Evolutionary conservation across 129 eudicot species (phyloP), one percentile per base, ranked within the genome.

Genomic region (Glebionis coronaria): DNA sequence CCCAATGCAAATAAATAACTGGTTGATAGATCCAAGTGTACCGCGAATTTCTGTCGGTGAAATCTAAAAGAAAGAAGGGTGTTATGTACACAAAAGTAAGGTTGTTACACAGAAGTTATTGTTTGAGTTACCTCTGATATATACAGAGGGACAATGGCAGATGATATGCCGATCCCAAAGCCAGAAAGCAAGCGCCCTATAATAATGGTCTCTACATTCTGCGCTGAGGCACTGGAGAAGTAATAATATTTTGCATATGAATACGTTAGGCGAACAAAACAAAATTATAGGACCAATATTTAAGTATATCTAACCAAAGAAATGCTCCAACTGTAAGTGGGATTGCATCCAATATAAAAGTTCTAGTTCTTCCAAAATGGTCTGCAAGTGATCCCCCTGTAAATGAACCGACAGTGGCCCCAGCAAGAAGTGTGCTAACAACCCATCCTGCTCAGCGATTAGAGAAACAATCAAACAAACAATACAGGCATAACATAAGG

Each of bases 31-130:
- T 65, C 98, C 98, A 72, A 93, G 98, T 42, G 97, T 90, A 67
- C 98, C 98, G 12, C 98, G 86, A 52, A 88, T 93, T 77, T 93
- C 98, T 42, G 98, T 93, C 23, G 98, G 98, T 75, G 98, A 88
- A 47, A 93, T 93, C 98, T 93, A 68, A 56, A 46, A 59, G 73
- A 45, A 55, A 69, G 58, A 77, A 59, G 51, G 16, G 25, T 21
- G 57, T 78, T 44, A 27, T 29, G 49, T 60, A 47, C 52, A 53
- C n/a, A 58, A 11, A n/a, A 21, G 10, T 35, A 74, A 63, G 20
- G 44, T n/a, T 10, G n/a, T 47, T 45, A 9, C 47, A 35, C 12
- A 40, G 52, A 21, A 53, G 56, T 31, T 10, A 5, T 19, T n/a
- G 4, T 67, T 50, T 45, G 47, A 63, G 25, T 47, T 82, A 93